Conservation (phyloP, 2,329 filamentous ascomycete species). For the Verticillium alfalfae region DNA sequence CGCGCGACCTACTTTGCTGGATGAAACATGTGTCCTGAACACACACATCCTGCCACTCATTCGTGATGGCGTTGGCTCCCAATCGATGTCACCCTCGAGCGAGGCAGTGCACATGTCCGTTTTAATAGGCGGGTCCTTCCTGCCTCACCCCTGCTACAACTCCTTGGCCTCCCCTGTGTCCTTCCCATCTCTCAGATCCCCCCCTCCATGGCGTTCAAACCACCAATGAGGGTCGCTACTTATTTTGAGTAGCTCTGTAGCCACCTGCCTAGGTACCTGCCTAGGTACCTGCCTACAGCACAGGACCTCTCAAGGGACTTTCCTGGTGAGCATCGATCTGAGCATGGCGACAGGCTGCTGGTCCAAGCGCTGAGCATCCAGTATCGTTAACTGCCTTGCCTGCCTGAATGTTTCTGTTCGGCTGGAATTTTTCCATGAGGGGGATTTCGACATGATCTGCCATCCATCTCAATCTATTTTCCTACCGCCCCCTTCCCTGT, state of each 20-base stretch:
- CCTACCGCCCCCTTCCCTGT: background rate
- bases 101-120: background rate
- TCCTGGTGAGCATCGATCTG: no score
- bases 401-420: background rate
- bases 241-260: background rate
- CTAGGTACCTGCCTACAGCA: background rate
- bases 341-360: background rate
- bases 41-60: background rate
- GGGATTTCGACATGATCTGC: background rate
- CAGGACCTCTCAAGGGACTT: no score
- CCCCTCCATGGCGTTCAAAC: background rate
- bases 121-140: background rate
- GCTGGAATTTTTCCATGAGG: background rate
- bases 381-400: background rate
- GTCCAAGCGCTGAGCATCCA: background rate
- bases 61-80: background rate
- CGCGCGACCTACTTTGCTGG: background rate
- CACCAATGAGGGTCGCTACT: background rate
- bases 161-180: background rate
- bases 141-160: background rate
- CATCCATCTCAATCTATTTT: background rate
- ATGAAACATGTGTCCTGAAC: constrained; percentile 21
- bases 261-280: background rate
- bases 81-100: background rate
- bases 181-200: background rate